A percentile compares a stretch with the other conserved stretches of the same genome.
These are phyloP conservation scores for Hygrophoropsis aurantiaca DNA, from an alignment of 768 basidiomycete species.

Conservation along the genomic window DNA sequence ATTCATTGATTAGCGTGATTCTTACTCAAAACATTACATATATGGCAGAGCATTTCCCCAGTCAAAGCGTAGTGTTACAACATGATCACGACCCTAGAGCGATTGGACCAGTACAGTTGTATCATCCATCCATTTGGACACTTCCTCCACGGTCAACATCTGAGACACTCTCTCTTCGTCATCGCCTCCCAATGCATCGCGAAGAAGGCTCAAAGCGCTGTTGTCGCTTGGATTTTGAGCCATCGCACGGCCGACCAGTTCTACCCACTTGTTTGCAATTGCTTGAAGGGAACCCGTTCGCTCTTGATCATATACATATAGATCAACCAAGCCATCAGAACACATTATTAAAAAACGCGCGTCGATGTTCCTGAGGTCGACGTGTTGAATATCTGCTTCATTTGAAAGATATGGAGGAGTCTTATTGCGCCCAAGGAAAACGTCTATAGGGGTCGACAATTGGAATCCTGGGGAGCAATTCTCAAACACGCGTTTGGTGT, in stretches of 20 bases:
- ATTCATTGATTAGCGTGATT: too few species aligned
- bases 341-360: conserved; percentile 45
- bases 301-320: conserved; percentile 4
- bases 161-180: conserved; percentile 42
- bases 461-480: conserved; percentile 39
- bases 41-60: too few species aligned
- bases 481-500: conserved; percentile 47
- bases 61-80: too few species aligned
- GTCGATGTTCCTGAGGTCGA: conserved; percentile 26
- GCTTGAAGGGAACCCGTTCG: conserved; percentile 26
- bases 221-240: conserved; percentile 15
- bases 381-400: conserved; percentile 42
- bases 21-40: too few species aligned
- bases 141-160: conserved; percentile 49
- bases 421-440: conserved; percentile 42
- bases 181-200: conserved; percentile 44
- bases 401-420: conserved; percentile 57
- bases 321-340: conserved; percentile 51
- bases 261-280: conserved; percentile 35
- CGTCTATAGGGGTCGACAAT: conserved; percentile 35
- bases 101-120: conserved; percentile 45
- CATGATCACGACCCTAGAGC: conserved; percentile 2
- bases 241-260: conserved; percentile 19
- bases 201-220: conserved; percentile 41
- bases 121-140: conserved; percentile 56